Evolutionary conservation across 371 early-diverging fungal species (phyloP).

Genomic region (Entomophthora muscae): DNA sequence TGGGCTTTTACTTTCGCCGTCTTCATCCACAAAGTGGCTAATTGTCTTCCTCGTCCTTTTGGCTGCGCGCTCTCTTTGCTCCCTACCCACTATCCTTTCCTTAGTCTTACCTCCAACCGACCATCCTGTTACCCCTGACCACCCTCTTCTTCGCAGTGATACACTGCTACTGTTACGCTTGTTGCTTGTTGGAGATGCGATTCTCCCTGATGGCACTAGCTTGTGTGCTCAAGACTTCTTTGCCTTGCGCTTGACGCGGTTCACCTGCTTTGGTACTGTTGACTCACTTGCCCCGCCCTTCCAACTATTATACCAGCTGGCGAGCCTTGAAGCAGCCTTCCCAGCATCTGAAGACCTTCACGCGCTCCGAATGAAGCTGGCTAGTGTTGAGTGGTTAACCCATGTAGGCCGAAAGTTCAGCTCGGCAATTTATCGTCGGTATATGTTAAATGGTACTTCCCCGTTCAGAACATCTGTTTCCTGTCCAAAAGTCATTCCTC

Average conservation of each 20-base stretch:
- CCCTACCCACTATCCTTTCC: not conserved
- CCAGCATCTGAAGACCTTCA: not conserved
- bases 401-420: not conserved
- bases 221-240: not conserved
- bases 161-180: not conserved
- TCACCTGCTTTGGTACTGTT: not conserved
- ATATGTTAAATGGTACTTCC: not conserved
- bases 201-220: not conserved
- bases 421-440: not conserved
- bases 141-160: not conserved
- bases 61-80: not conserved
- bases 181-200: not conserved
- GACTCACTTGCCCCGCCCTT: not conserved
- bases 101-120: not conserved
- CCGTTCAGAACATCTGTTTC: not conserved
- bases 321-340: not conserved
- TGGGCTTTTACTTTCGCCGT: not conserved
- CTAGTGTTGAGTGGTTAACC: not conserved
- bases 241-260: not conserved
- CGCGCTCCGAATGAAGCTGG: not conserved
- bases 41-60: not conserved
- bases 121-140: not conserved
- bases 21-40: not conserved
- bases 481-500: not conserved
- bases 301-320: not conserved